Percentiles rank a stretch among this genome's conserved stretches.
Conservation (phyloP, 352 stramenopile species). For the Stephanocyclus meneghinianus region DNA sequence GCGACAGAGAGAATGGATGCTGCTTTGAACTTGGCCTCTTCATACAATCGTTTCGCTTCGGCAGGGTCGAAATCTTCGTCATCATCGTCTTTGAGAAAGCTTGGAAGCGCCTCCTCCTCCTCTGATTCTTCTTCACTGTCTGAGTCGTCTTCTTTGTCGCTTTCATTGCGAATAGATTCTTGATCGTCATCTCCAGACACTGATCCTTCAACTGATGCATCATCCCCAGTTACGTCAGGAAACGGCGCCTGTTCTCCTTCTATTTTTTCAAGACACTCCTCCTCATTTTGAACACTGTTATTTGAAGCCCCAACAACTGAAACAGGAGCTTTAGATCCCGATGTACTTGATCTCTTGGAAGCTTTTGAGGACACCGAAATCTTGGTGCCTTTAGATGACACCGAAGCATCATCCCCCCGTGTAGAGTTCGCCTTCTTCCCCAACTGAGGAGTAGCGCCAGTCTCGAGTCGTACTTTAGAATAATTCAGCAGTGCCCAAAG, state of each 20-base stretch:
- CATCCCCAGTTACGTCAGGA: slow-evolving; percentile 27
- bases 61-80: slow-evolving; percentile 38
- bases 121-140: slow-evolving; percentile 28
- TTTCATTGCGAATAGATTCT: slow-evolving; percentile 23
- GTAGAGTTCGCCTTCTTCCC: slow-evolving; percentile 33
- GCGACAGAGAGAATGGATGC: slow-evolving; percentile 55
- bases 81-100: slow-evolving; percentile 45
- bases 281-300: neutral
- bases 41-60: slow-evolving; percentile 40
- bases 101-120: slow-evolving; percentile 46
- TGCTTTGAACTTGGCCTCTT: slow-evolving; percentile 53
- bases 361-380: slow-evolving; percentile 37
- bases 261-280: neutral
- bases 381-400: slow-evolving; percentile 48
- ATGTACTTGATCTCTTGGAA: slow-evolving; percentile 35
- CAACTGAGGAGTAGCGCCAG: slow-evolving; percentile 38
- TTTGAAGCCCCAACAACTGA: slow-evolving; percentile 26
- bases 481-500: slow-evolving; percentile 63
- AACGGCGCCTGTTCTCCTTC: slow-evolving; percentile 21
- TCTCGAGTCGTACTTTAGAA: slow-evolving; percentile 57
- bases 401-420: slow-evolving; percentile 40
- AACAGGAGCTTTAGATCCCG: slow-evolving; percentile 11
- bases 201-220: slow-evolving; percentile 49
- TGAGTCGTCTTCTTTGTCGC: slow-evolving; percentile 29
- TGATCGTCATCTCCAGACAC: slow-evolving; percentile 42